These are phyloP conservation scores for Sphaerostilbella broomeana DNA, from an alignment of 2,329 filamentous ascomycete genomes.

Conservation along the genomic window DNA sequence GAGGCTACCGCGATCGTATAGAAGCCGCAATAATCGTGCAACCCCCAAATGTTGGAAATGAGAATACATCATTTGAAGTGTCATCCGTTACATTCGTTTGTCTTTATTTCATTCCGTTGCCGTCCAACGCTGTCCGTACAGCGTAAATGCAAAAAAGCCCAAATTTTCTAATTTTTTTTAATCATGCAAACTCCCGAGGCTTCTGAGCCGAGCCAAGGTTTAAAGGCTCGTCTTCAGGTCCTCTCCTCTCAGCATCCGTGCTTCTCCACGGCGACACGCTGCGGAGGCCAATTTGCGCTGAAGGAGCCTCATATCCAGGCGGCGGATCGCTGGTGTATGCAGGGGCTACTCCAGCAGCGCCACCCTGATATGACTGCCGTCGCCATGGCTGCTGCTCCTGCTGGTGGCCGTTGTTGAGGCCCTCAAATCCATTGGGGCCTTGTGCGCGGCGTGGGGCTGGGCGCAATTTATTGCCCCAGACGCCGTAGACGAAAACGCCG, in stretches of 20 bases:
- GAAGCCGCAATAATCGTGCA: too few relatives aligned
- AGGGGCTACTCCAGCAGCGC: conserved; percentile 15
- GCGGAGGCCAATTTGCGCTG: conserved; percentile 25
- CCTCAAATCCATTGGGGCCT: conserved; percentile 13
- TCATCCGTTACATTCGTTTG: too few relatives aligned
- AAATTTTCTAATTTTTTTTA: neutral
- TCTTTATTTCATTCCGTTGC: too few relatives aligned
- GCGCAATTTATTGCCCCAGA: conserved; percentile 23
- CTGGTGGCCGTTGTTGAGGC: conserved; percentile 20
- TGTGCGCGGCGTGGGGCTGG: conserved; percentile 17
- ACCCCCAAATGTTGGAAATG: too few relatives aligned
- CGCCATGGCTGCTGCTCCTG: conserved; percentile 25
- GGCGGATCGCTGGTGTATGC: conserved; percentile 24
- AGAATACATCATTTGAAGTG: too few relatives aligned
- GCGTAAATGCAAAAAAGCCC: neutral
- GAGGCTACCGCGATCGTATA: too few relatives aligned
- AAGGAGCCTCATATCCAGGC: conserved; percentile 28
- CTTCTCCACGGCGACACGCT: conserved; percentile 22
- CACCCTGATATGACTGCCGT: conserved; percentile 14
- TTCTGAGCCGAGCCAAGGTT: conserved; percentile 24
- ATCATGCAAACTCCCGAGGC: conserved; percentile 28
- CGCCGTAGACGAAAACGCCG: conserved; percentile 32
- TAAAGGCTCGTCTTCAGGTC: conserved; percentile 24
- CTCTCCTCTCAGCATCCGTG: conserved; percentile 22
- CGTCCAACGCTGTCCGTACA: conserved; percentile 18